Percentiles rank a stretch among this genome's conserved stretches.
Conservation (phyloP, 805 yeast species). For the Pichia gijzeniarum region DNA sequence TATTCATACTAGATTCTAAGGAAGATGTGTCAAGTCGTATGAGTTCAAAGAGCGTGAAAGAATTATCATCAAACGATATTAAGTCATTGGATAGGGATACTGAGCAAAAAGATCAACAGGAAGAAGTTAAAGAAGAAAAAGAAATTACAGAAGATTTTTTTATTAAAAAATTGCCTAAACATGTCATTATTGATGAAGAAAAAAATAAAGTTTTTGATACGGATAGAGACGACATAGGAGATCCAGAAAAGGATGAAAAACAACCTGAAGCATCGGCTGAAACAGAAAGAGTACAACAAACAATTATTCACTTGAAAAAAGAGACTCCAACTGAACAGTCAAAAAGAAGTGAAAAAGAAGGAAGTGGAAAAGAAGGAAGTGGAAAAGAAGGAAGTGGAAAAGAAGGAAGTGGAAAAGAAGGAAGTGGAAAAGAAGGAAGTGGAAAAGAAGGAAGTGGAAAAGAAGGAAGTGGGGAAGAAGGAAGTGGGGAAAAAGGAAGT, state of each 20-base stretch:
- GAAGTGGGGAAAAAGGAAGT: background rate
- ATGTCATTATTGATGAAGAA: slow-evolving; percentile 10
- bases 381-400: background rate
- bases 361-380: background rate
- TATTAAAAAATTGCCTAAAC: slow-evolving; percentile 2
- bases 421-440: background rate
- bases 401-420: background rate
- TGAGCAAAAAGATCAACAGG: background rate
- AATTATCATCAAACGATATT: too few species aligned
- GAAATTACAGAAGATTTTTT: background rate
- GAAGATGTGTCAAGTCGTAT: slow-evolving; percentile 1
- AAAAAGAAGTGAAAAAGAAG: background rate
- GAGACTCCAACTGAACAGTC: too few species aligned
- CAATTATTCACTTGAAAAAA: too few species aligned
- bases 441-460: background rate
- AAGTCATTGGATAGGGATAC: too few species aligned
- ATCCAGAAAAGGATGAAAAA: background rate
- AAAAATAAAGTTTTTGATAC: slow-evolving; percentile 7
- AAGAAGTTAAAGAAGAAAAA: background rate
- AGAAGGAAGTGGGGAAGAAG: background rate
- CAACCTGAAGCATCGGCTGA: background rate
- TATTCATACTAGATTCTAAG: slow-evolving; percentile 20
- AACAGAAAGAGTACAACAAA: background rate
- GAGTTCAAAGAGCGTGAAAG: too few species aligned
- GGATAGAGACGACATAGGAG: background rate